Evolutionary conservation across 2,329 filamentous ascomycete species (phyloP), one percentile per base, ranked within the genome.

Genomic region (Penicillium thymicola): DNA sequence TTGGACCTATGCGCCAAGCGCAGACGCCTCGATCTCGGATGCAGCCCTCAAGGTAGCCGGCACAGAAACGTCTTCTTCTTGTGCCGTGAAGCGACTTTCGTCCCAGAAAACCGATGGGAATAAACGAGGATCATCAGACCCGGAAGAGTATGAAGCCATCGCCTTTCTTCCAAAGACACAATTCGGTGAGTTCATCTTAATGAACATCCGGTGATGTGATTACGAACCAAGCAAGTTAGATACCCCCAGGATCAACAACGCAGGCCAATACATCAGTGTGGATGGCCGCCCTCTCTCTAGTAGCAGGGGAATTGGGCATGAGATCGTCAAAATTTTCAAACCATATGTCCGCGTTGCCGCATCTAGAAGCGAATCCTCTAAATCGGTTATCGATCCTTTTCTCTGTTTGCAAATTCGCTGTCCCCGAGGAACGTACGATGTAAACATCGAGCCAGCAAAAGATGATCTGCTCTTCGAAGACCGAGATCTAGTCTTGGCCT

Each of bases 381-480:
- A 55, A 23, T 62, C 63, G 6, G 53, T 78, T 40, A 78, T 76
- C 32, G 79, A 85, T 47, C 82, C 82, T 0, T 86, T 87, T 64
- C 63, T 86, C 11, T 81, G 75, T 58, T 65, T 87, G 49, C 78
- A 82, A 34, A 76, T 87, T 9, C 63, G 65, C 2, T 87, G 84
- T 66, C 79, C 80, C 2, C 64, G 66, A 10, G 79, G 77, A 7
- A 80, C 75, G 42, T 87, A 87, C 65, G 85, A 87, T 69, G 76
- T 79, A 5, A 87, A 87, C 58, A 73, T 87, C 36, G 85, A 88
- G 63, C 84, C 85, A 4, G 78, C 81, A 1, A 88, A 88, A 65
- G 83, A 87, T 64, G 82, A 87, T 67, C 76, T 87, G 1, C 64
- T 86, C 3, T 86, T 87, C 62, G 78, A 80, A 32, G 73, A 85